These are phyloP conservation scores for Crithidia bombi DNA, from an alignment of 208 protist genomes.

Conservation along the genomic window DNA sequence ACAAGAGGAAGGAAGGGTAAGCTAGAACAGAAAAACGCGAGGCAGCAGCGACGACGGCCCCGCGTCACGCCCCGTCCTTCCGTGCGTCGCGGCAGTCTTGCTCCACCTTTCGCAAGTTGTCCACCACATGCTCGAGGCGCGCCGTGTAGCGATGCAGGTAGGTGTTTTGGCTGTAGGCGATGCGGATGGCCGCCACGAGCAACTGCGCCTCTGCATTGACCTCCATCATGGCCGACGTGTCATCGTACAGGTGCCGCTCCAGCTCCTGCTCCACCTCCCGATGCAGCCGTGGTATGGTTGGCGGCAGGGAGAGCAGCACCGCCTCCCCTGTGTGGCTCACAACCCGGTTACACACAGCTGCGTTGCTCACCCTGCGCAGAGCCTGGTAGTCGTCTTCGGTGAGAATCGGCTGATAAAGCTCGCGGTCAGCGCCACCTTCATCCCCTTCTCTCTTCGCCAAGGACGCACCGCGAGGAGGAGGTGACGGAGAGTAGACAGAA, in stretches of 20 bases:
- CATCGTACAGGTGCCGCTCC: conserved; percentile 75
- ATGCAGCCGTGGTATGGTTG: conserved; percentile 44
- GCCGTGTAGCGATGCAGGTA: conserved; percentile 49
- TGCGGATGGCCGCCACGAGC: conserved; percentile 40
- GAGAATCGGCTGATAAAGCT: conserved; percentile 17
- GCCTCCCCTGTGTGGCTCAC: conserved; percentile 62
- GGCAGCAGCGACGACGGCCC: background rate
- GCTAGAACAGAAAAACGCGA: background rate
- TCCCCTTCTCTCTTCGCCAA: no score
- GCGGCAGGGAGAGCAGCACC: conserved; percentile 56
- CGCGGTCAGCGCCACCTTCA: no score
- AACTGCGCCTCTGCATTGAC: conserved; percentile 47
- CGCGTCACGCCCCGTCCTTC: background rate
- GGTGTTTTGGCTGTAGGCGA: conserved; percentile 71
- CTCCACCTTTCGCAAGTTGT: conserved; percentile 48
- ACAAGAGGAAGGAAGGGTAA: no score
- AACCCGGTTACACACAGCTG: conserved; percentile 52
- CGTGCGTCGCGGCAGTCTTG: conserved; percentile 23
- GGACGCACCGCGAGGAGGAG: no score
- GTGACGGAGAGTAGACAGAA: background rate
- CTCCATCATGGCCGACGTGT: conserved; percentile 64
- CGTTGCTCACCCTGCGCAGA: conserved; percentile 26
- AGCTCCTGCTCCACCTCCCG: conserved; percentile 75
- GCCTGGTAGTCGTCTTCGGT: conserved; percentile 26
- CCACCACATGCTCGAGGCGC: conserved; percentile 40